Evolutionary conservation across 768 basidiomycete genomes (phyloP).

Genomic region (Phlebiopsis gigantea): DNA sequence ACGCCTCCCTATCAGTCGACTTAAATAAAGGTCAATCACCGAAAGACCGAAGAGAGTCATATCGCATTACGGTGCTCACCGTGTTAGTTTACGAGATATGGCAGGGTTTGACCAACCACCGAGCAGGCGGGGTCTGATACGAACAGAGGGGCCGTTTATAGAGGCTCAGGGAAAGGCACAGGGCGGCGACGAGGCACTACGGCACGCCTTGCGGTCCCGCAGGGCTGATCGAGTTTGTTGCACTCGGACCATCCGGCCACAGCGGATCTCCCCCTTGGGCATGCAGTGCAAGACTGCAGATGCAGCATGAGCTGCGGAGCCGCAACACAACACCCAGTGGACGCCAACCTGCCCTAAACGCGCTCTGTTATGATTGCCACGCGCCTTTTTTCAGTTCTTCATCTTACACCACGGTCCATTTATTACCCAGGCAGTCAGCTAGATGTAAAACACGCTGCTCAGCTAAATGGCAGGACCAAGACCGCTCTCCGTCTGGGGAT

Average conservation of each 20-base stretch:
- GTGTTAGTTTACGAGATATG: neutral
- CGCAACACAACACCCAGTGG: neutral
- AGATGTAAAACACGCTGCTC: constrained; percentile 34
- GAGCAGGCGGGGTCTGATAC: neutral
- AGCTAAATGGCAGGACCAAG: constrained; percentile 82
- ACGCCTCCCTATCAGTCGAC: neutral
- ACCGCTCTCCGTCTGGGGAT: constrained; percentile 34
- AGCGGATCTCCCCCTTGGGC: neutral
- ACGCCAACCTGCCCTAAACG: constrained; percentile 24
- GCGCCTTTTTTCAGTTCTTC: constrained; percentile 17
- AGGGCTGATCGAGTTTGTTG: neutral
- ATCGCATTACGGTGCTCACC: constrained; percentile 1
- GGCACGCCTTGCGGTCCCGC: constrained; percentile 4
- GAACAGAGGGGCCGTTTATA: neutral
- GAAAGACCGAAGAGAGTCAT: constrained; percentile 1
- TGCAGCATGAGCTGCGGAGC: neutral
- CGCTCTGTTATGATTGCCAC: constrained; percentile 5
- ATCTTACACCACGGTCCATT: constrained; percentile 55
- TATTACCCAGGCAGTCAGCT: constrained; percentile 64
- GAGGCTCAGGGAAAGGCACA: constrained; percentile 1
- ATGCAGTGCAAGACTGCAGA: neutral
- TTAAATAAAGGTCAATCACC: neutral
- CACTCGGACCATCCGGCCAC: constrained; percentile 1
- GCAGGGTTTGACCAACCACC: neutral
- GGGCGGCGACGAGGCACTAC: neutral